Conservation (phyloP, 2,329 filamentous ascomycete species). For the Fusarium sp. region DNA sequence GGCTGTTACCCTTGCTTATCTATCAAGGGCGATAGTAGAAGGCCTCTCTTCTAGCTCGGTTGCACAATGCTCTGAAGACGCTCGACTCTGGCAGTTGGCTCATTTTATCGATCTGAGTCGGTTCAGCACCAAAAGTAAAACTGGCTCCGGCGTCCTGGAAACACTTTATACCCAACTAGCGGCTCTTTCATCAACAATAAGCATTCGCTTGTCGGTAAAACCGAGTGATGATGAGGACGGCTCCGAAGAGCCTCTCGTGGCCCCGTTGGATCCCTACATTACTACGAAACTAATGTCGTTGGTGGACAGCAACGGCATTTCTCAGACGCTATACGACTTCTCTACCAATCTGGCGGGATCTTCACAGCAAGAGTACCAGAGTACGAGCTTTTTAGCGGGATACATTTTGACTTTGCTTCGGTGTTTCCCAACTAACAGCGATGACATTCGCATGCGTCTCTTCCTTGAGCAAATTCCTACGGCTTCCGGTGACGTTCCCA, state of each 20-base stretch:
- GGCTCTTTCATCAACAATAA: constrained; percentile 66
- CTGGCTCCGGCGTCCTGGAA: constrained; percentile 62
- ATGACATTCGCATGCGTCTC: constrained; percentile 95
- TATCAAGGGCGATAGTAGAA: constrained; percentile 61
- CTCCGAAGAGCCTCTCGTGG: constrained; percentile 38
- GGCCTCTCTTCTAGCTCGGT: constrained; percentile 51
- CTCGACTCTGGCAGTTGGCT: constrained; percentile 75
- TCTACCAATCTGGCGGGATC: constrained; percentile 52
- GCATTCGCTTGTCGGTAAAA: constrained; percentile 57
- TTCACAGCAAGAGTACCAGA: constrained; percentile 51
- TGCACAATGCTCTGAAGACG: constrained; percentile 53
- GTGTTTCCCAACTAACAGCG: constrained; percentile 84
- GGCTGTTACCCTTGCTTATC: constrained; percentile 56
- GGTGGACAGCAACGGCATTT: constrained; percentile 82
- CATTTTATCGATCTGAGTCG: constrained; percentile 74
- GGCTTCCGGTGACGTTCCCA: constrained; percentile 69
- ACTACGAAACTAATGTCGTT: constrained; percentile 77
- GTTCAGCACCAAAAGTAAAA: constrained; percentile 52
- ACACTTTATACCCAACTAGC: constrained; percentile 70
- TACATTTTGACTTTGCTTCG: constrained; percentile 89
- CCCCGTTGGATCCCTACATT: constrained; percentile 69
- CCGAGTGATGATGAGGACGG: constrained; percentile 35
- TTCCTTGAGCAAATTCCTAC: constrained; percentile 71
- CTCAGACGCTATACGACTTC: constrained; percentile 57
- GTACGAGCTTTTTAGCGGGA: constrained; percentile 79